Base-by-base conservation (phyloP, 75 land plant genomes). In the Cupressus sempervirens region DNA sequence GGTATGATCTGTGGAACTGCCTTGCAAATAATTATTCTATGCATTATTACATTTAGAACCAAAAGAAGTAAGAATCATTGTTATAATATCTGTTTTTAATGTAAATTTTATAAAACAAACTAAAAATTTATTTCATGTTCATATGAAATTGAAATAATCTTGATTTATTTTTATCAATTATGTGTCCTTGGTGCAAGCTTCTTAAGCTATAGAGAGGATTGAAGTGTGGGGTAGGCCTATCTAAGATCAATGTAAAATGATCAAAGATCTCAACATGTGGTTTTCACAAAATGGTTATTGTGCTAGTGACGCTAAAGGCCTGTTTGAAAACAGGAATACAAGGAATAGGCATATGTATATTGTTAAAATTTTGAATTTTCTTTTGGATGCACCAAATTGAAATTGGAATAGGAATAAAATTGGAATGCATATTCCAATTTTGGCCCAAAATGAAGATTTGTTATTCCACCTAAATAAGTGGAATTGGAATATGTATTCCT, bases 1-100 rank as follows among this genome's bases (percentile, higher is more conserved):
- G 94, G 93, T 11, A 86, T 91, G 89, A 53, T 91, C 30, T 67
- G 43, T 56, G 94, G 94, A 7, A 34, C 83, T 35, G 0, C 87
- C 16, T 26, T 91, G 23, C 93, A 93, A 40, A 88, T 89, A 65
- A 9, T 88, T 1, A 74, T 88, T 41, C 75, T 93, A 83, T 8
- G 80, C 1, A 53, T 80, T 4, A 81, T 88, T 2, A 84, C 88
- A 35, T 80, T 80, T 50, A 81, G 84, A 62, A 84, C 93, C 4
- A 90, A 91, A 87, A 75, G 90, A 89, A 88, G 89, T 90, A 84
- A 80, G 72, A 0, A n/a, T 14, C 29, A 20, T 1, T 16, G 0
- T 65, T 10, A 58, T 58, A 54, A 54, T 54, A 16, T 16, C 15
- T 1, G 20, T 58, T 6, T 58, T 23, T 7, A 10, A 10, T 48